Conservation (phyloP, 495 filamentous ascomycete species). For the Talaromyces liani region DNA sequence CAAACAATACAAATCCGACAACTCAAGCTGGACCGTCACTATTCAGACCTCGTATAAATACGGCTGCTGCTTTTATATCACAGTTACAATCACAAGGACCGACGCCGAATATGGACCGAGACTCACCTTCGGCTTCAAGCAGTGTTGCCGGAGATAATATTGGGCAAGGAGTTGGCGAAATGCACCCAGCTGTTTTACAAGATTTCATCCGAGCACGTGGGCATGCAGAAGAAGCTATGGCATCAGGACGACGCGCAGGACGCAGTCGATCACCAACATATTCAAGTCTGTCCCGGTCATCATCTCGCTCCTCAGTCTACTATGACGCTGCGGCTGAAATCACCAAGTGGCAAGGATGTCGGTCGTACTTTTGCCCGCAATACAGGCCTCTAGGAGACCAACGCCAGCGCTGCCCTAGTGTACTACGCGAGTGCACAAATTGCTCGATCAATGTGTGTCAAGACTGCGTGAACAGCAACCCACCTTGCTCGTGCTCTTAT, state of each 20-base stretch:
- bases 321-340: conserved; percentile 30
- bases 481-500: conserved; percentile 46
- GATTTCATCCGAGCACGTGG: conserved; percentile 8
- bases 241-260: conserved; percentile 10
- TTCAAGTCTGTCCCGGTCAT: conserved; percentile 34
- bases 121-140: conserved; percentile 26
- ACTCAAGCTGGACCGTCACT: conserved; percentile 6
- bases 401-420: conserved; percentile 39
- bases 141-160: conserved; percentile 33
- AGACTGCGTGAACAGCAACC: conserved; percentile 38
- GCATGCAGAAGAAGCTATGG: conserved; percentile 7
- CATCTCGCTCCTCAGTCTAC: conserved; percentile 32
- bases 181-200: conserved; percentile 14
- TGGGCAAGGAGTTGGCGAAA: conserved; percentile 19
- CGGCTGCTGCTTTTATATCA: background rate
- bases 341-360: conserved; percentile 49
- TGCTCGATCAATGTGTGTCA: conserved; percentile 51
- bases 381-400: conserved; percentile 43
- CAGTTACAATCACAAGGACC: conserved; percentile 4
- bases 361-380: conserved; percentile 49
- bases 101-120: conserved; percentile 1
- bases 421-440: conserved; percentile 44
- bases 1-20: background rate
- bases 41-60: background rate
- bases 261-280: conserved; percentile 30